Evolutionary conservation across 2,329 filamentous ascomycete genomes (phyloP), one percentile per base, ranked within the genome.

Genomic region (Penicillium sp.): DNA sequence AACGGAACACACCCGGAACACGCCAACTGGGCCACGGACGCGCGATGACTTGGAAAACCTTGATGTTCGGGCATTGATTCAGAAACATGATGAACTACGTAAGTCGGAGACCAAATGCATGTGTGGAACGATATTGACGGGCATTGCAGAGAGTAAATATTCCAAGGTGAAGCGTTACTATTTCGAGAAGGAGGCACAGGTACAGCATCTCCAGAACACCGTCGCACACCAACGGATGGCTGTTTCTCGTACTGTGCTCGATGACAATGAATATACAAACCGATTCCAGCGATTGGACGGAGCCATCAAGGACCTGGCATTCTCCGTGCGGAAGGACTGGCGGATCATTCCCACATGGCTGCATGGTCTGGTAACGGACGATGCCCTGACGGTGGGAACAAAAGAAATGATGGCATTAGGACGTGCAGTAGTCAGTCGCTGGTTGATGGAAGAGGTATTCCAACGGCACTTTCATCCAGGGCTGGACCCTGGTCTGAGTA

Each of bases 341-440:
- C 86, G 86, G 60, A 81, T 81, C 33, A 82, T 98, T 54, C 95
- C 95, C 0, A 72, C 81, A 6, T 98, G 92, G 91, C 81, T 99
- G 45, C 84, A 87, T 54, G 83, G 82, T 24, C 90, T 87, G 54
- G 90, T 96, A 63, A 97, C 93, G 73, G 82, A 89, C 52, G 93
- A 96, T 67, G 93, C 92, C 1, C 82, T 96, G 53, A 85, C 88
- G 67, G 91, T 89, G 10, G 95, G 93, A 59, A 96, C 93, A 71
- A 93, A 97, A 74, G 95, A 99, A 75, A 99, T 99, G 95, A 98
- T 92, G 7, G 93, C 93, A 5, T 89, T 96, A 24, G 95, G 95
- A 16, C 87, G 93, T 53, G 92, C 93, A 13, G 87, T 93, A 62
- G 92, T 99, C 65, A 90, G 90, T 27, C 86, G 88, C 58, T 99